Evolutionary conservation across 257 asterid species (phyloP).

Genomic region (Solanum lignicaule): DNA sequence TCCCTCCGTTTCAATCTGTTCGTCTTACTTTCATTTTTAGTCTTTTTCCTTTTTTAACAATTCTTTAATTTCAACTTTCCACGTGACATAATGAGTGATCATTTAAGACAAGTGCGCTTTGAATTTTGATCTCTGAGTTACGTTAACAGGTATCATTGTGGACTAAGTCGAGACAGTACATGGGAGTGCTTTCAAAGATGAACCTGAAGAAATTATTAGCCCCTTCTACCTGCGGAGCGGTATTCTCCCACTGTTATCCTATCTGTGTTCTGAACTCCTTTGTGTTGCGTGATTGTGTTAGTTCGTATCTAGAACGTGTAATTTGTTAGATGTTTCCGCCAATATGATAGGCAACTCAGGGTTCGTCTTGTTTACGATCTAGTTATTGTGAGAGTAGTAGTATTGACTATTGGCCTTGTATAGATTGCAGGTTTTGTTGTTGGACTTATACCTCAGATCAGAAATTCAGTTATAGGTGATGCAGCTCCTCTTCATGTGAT

Average conservation of each 20-base stretch:
- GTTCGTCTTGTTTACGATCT: not conserved
- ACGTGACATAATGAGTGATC: not conserved
- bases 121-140: conserved; percentile 2
- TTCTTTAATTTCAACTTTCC: not conserved
- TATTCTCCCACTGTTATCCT: not conserved
- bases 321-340: not conserved
- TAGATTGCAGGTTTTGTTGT: conserved; percentile 66
- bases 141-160: conserved; percentile 32
- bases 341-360: too few relatives aligned
- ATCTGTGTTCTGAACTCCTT: not conserved
- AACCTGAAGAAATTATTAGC: conserved; percentile 9
- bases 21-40: not conserved
- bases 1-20: not conserved
- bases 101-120: not conserved
- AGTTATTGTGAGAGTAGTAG: not conserved
- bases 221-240: conserved; percentile 13
- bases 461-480: conserved; percentile 48
- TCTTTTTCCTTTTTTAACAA: not conserved
- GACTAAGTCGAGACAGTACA: conserved; percentile 22
- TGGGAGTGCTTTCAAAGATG: not conserved
- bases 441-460: conserved; percentile 59
- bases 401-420: not conserved
- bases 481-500: conserved; percentile 64
- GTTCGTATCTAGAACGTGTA: not conserved
- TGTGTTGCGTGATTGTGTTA: not conserved